Evolutionary conservation across 2,329 filamentous ascomycete genomes (phyloP).

Genomic region (Ambrosiella cleistominuta): DNA sequence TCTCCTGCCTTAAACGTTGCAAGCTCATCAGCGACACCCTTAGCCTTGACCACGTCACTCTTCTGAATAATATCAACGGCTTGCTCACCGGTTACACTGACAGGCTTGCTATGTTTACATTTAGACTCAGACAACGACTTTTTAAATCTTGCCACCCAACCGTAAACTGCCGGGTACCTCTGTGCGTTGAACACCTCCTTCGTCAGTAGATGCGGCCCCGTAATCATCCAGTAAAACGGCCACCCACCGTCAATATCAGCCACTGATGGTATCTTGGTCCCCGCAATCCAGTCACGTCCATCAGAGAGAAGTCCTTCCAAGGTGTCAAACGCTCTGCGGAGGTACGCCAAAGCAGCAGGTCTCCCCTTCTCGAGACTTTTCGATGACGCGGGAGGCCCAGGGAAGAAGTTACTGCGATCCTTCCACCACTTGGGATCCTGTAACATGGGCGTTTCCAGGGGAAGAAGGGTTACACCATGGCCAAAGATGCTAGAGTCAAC

Average conservation of each 20-base stretch:
- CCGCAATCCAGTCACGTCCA: conserved; percentile 47
- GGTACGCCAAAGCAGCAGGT: conserved; percentile 37
- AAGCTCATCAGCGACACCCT: conserved; percentile 24
- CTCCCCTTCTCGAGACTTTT: conserved; percentile 19
- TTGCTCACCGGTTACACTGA: conserved; percentile 32
- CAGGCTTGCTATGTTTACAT: conserved; percentile 22
- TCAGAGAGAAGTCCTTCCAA: conserved; percentile 50
- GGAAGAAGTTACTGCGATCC: conserved; percentile 32
- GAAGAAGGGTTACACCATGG: conserved; percentile 36
- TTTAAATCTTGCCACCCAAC: conserved; percentile 48
- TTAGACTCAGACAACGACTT: conserved; percentile 25
- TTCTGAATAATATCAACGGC: conserved; percentile 30
- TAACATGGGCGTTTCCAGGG: conserved; percentile 33
- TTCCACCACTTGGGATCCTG: conserved; percentile 40
- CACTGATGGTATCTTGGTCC: conserved; percentile 32
- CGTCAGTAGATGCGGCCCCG: conserved; percentile 37
- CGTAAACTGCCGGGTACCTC: conserved; percentile 41
- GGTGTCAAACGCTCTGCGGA: conserved; percentile 36
- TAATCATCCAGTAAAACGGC: conserved; percentile 47
- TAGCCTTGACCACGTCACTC: conserved; percentile 28
- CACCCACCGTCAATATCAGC: conserved; percentile 55
- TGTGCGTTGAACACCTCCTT: conserved; percentile 30
- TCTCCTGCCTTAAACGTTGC: conserved; percentile 30
- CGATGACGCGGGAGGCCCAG: conserved; percentile 14
- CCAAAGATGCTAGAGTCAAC: conserved; percentile 41